These are phyloP conservation scores for Mycena indigotica DNA, from an alignment of 768 basidiomycete genomes.

Conservation along the genomic window DNA sequence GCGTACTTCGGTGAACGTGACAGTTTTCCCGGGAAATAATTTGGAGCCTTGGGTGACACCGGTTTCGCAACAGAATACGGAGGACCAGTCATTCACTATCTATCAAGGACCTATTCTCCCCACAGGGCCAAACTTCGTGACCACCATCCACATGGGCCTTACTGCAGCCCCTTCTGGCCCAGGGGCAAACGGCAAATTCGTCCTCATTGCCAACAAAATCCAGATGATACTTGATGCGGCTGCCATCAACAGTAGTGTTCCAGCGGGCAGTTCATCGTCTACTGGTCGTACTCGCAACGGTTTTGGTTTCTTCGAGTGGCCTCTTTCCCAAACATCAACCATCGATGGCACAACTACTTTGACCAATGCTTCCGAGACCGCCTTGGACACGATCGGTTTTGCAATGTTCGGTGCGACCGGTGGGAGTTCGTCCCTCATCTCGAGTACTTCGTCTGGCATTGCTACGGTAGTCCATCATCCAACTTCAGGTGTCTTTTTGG, in stretches of 20 bases:
- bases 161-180: conserved; percentile 63
- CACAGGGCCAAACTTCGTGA: conserved; percentile 67
- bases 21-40: conserved; percentile 76
- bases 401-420: conserved; percentile 66
- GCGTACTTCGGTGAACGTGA: conserved; percentile 82
- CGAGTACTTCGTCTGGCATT: conserved; percentile 42
- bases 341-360: conserved; percentile 64
- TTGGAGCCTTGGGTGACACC: conserved; percentile 66
- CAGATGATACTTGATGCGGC: conserved; percentile 74
- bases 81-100: conserved; percentile 62
- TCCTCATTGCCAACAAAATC: conserved; percentile 85
- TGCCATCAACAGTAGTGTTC: conserved; percentile 41
- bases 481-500: conserved; percentile 69
- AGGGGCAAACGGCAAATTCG: conserved; percentile 69
- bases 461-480: conserved; percentile 65
- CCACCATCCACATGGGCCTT: conserved; percentile 75
- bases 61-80: conserved; percentile 69
- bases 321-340: conserved; percentile 44
- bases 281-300: conserved; percentile 43
- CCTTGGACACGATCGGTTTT: conserved; percentile 63
- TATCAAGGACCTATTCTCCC: conserved; percentile 88
- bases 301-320: conserved; percentile 93
- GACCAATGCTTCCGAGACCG: conserved; percentile 70
- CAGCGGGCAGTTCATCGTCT: conserved; percentile 33
- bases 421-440: conserved; percentile 38